Base-by-base conservation (phyloP, 805 yeast genomes). In the Yarrowia keelungensis region DNA sequence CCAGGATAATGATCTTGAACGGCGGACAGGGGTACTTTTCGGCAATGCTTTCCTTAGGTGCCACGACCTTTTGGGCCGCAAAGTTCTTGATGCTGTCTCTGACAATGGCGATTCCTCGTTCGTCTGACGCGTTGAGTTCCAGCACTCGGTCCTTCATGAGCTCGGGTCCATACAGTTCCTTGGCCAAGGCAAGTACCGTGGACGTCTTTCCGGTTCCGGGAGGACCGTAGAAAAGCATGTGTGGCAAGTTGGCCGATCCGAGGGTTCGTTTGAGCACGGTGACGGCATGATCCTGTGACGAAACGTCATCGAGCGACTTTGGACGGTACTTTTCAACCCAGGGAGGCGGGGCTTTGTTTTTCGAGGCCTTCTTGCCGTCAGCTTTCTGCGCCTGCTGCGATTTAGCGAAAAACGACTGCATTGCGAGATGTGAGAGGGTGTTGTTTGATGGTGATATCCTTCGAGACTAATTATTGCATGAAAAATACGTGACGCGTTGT, bases 81-180 rank as follows among this genome's bases (percentile, higher is more conserved):
- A 95, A 95, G 73, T 89, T 92, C 82, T 95, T 95, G 81, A 95
- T 92, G 79, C 92, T 97, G 75, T 95, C 95, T 72, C 99, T 85
- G n/a, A 95, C 98, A 54, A 95, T 98, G 74, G 92, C 97, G 73
- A 95, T 95, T 72, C 99, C 99, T 80, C 99, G 86, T 78, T 95
- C 99, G 78, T 95, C 99, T 4, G 96, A 89, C 4, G 99, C 99
- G 79, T 95, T 95, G 77, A 95, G 83, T 76, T 95, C 99, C 68
- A 95, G 80, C 1, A 95, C 98, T 93, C 93, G 92, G 75, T 92
- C 90, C 73, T 84, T 86, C 76, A 90, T 91, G 69, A 85, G 81
- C 71, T 85, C 83, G 71, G 87, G 85, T 2, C 99, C 99, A 76
- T 89, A 93, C 9, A 93, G 85, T 75, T 92, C 97, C 69, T 86